Percentiles rank a stretch among this genome's conserved stretches.
phyloP scores from a whole-genome alignment of 768 basidiomycete genomes.

The Lyophyllum atratum region DNA sequence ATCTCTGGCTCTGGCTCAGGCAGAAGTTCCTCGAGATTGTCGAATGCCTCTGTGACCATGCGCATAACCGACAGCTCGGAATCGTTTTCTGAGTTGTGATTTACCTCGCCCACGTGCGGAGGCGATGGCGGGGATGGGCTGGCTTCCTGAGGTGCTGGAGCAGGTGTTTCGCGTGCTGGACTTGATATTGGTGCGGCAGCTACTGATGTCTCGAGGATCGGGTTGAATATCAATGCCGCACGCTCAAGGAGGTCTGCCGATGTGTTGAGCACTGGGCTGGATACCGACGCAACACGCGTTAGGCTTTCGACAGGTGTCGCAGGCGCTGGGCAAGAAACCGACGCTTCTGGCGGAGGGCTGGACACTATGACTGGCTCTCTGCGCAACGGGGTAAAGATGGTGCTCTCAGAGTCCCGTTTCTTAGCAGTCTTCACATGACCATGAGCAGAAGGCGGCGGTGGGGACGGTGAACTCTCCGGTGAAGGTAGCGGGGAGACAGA shows the following conservation, averaged over 20 bases:
- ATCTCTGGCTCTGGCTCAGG: neutral
- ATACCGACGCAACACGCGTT: neutral
- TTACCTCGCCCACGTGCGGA: neutral
- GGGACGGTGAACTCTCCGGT: neutral
- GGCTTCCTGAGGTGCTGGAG: neutral
- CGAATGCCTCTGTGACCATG: constrained; percentile 6
- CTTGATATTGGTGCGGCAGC: neutral
- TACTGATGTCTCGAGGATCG: neutral
- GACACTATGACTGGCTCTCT: neutral
- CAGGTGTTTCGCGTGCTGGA: neutral
- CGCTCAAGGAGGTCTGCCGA: neutral
- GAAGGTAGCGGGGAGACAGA: constrained; percentile 3
- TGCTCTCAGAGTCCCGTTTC: neutral
- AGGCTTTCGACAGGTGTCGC: too few relatives aligned
- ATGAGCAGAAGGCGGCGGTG: neutral
- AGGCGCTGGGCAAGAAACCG: too few relatives aligned
- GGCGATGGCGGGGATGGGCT: neutral
- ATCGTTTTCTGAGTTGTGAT: constrained; percentile 7
- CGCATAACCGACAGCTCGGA: constrained; percentile 11
- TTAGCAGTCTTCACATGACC: neutral
- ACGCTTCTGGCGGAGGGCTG: neutral
- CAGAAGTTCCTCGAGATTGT: neutral
- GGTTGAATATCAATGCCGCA: neutral
- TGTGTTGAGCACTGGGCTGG: neutral
- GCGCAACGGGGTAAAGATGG: neutral